Evolutionary conservation across 345 rosid genomes (phyloP), one percentile per base, ranked within the genome.

Genomic region (Cochlearia excelsa): DNA sequence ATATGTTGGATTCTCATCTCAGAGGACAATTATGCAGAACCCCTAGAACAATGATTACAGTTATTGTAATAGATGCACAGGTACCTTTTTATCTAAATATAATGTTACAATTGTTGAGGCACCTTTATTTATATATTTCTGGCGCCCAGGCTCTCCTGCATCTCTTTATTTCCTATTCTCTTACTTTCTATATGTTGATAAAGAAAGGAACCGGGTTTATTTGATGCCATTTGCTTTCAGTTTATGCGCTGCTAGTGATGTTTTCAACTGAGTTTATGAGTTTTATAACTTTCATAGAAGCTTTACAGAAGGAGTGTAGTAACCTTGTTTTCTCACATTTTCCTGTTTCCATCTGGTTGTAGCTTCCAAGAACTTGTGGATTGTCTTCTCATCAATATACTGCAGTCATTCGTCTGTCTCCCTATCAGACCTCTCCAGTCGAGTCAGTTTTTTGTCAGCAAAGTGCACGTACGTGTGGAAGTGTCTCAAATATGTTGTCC

Each of bases 381-480:
- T 72, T 82, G 79, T 74, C 78, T 76, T 81, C 94, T 59, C 88
- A 75, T 63, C 79, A 82, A 42, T 87, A 85, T 69, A 62, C 84
- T 44, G 83, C 71, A 45, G 83, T 87, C 35, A 57, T 86, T 46
- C 80, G 81, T 40, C 81, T 93, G 55, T 67, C 76, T 51, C 77
- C 80, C 63, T 75, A 61, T 54, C 84, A 72, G 70, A 70, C 67
- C 67, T 59, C 76, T 52, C 79, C 66, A 53, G 62, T 63, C 55
- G 91, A 86, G 6, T 61, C 80, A 26, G 69, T 67, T 43, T 73
- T 71, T 50, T 80, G 79, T 77, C 82, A 82, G 57, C 95, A 93
- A 77, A 84, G 88, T 77, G 87, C 91, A 61, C 95, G 97, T 54
- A 93, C 97, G 44, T 68, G 86, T 61, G 95, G 97, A 68, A 70